These are phyloP conservation scores for Diplogelasinospora grovesii DNA, from an alignment of 495 filamentous ascomycete genomes.

Conservation along the genomic window DNA sequence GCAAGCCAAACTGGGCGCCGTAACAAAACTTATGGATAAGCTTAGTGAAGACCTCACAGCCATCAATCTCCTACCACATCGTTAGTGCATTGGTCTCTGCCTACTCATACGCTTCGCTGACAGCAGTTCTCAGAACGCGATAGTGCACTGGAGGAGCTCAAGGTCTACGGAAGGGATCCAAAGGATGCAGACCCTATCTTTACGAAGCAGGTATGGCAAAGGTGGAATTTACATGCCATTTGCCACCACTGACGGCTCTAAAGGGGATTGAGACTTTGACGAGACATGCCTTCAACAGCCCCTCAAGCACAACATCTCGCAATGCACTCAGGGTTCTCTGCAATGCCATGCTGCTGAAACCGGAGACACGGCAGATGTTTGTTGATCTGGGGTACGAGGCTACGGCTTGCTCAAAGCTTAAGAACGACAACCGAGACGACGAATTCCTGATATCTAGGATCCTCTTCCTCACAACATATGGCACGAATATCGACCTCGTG, in stretches of 20 bases:
- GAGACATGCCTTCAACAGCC: slow-evolving; percentile 62
- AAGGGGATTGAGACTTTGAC: slow-evolving; percentile 72
- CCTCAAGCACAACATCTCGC: slow-evolving; percentile 53
- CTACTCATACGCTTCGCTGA: slow-evolving; percentile 3
- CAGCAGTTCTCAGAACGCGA: slow-evolving; percentile 47
- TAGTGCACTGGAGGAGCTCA: slow-evolving; percentile 62
- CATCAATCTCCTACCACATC: slow-evolving; percentile 44
- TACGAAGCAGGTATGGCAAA: slow-evolving; percentile 55
- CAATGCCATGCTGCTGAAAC: slow-evolving; percentile 72
- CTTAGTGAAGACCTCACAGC: slow-evolving; percentile 53
- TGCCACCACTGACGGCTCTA: slow-evolving; percentile 2
- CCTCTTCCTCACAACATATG: slow-evolving; percentile 80
- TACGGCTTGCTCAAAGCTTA: slow-evolving; percentile 64
- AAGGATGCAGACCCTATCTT: slow-evolving; percentile 73
- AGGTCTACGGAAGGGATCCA: slow-evolving; percentile 68
- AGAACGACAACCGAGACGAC: slow-evolving; percentile 73
- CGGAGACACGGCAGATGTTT: slow-evolving; percentile 68
- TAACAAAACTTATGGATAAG: slow-evolving; percentile 51
- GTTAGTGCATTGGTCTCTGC: slow-evolving; percentile 37
- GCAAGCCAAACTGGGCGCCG: slow-evolving; percentile 58
- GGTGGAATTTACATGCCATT: neutral
- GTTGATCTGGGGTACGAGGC: slow-evolving; percentile 69
- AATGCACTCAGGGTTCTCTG: slow-evolving; percentile 81
- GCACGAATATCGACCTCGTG: slow-evolving; percentile 62
- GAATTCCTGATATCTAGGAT: slow-evolving; percentile 83